A percentile compares a stretch with the other conserved stretches of the same genome.
These are phyloP conservation scores for Monilinia laxa DNA, from an alignment of 2,329 filamentous ascomycete species.

Conservation along the genomic window DNA sequence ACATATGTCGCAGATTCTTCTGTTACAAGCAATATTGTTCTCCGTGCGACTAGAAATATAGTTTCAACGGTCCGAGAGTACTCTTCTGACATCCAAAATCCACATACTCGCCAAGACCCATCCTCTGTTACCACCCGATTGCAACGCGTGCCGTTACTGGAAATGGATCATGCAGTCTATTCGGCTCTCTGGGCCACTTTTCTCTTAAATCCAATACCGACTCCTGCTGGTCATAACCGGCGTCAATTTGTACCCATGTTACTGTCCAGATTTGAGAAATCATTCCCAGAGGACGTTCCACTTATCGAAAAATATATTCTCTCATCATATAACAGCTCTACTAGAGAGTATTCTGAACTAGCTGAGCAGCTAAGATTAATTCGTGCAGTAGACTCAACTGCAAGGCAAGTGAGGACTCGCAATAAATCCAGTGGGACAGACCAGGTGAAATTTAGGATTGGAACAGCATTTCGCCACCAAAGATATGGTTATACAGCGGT, in stretches of 20 bases:
- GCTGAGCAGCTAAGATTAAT: conserved; percentile 55
- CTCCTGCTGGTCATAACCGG: conserved; percentile 32
- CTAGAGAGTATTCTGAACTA: conserved; percentile 44
- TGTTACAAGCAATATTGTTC: conserved; percentile 62
- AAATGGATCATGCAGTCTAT: conserved; percentile 43
- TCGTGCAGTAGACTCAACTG: conserved; percentile 55
- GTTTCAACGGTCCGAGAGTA: conserved; percentile 64
- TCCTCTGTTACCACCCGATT: conserved; percentile 33
- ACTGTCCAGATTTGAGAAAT: conserved; percentile 41
- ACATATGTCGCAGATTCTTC: conserved; percentile 64
- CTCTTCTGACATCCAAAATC: conserved; percentile 3
- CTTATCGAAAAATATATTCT: conserved; percentile 43
- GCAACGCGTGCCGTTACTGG: conserved; percentile 38
- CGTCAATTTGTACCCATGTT: conserved; percentile 41
- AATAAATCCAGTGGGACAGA: conserved; percentile 32
- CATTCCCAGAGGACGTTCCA: conserved; percentile 43
- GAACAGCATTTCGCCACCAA: conserved; percentile 80
- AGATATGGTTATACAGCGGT: conserved; percentile 78
- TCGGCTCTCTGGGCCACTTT: conserved; percentile 44
- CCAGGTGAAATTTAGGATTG: conserved; percentile 67
- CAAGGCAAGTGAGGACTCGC: conserved; percentile 47
- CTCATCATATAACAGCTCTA: conserved; percentile 36
- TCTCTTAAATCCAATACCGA: conserved; percentile 36
- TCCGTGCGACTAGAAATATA: conserved; percentile 79
- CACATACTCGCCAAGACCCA: conserved; percentile 33